Evolutionary conservation across 768 basidiomycete species (phyloP), one percentile per base, ranked within the genome.

Genomic region (Mycena metata): DNA sequence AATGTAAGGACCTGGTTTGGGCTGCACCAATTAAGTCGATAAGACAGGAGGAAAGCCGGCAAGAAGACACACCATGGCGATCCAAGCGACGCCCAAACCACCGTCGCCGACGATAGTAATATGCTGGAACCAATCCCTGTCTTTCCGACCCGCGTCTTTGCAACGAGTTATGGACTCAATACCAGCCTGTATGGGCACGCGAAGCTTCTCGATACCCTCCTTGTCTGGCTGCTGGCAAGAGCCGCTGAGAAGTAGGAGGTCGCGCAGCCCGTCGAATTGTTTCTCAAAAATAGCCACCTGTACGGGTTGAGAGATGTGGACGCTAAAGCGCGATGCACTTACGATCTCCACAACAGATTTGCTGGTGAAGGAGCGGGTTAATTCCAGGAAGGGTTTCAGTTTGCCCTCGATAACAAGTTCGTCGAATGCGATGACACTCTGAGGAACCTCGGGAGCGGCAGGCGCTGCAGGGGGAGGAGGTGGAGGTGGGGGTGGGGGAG

Each of bases 51-150:
- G 36, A 1, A 24, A 15, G 33, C 30, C 19, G 36, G 47, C 19
- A 8, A 13, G 56, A 12, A 3, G 6, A 83, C 94, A 78, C 73
- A 96, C 96, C 57, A 89, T 83, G 36, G 90, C 86, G 47, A 99
- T 89, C 98, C 98, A 99, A 24, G 91, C 96, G 69, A 95, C 89
- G 21, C 85, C 89, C 6, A 92, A 86, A 0, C 89, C 90, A 21
- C 93, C 95, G 75, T 96, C 96, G 3, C 91, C 88, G n/a, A 98
- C 83, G 26, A 90, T 87, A 35, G 88, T 90, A 26, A 98, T 83
- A 76, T 96, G 95, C 47, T 88, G 89, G 73, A 87, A 89, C 90
- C 93, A 96, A 51, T 95, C 92, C 62, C 92, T 85, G 60, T 93
- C 91, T 76, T 90, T 89, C 69, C 93, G 82, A 69, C 91, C 90